A percentile compares a stretch with the other conserved stretches of the same genome.
Evolutionary conservation across 371 early-diverging fungal genomes (phyloP).

Genomic region (Parasitella parasitica): DNA sequence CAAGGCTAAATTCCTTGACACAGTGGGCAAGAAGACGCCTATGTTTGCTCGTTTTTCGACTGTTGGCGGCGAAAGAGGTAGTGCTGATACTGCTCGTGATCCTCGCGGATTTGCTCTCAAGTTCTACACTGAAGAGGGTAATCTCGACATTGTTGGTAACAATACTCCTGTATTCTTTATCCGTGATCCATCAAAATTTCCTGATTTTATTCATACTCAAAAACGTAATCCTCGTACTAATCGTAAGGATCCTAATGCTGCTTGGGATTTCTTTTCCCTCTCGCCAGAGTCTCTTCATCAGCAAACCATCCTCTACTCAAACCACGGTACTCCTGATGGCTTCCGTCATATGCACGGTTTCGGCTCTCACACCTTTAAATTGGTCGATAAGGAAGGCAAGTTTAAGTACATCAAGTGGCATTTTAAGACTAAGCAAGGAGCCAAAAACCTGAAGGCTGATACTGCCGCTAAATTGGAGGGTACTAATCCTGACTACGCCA

Average conservation of each 20-base stretch:
- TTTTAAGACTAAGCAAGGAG: slow-evolving; percentile 78
- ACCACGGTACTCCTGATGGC: slow-evolving; percentile 81
- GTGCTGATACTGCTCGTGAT: slow-evolving; percentile 72
- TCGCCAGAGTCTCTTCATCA: slow-evolving; percentile 79
- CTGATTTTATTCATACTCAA: slow-evolving; percentile 81
- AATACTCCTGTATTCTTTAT: slow-evolving; percentile 68
- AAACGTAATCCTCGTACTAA: slow-evolving; percentile 78
- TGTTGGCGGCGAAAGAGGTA: slow-evolving; percentile 75
- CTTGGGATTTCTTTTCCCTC: slow-evolving; percentile 77
- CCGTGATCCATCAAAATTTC: slow-evolving; percentile 77
- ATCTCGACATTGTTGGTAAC: slow-evolving; percentile 73
- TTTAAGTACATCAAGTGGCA: slow-evolving; percentile 82
- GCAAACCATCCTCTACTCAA: slow-evolving; percentile 72
- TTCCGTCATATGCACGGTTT: slow-evolving; percentile 79
- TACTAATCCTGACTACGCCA: slow-evolving; percentile 71
- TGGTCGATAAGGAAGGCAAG: slow-evolving; percentile 70
- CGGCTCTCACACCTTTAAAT: slow-evolving; percentile 73
- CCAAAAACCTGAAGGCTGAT: slow-evolving; percentile 65
- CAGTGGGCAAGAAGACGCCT: slow-evolving; percentile 73
- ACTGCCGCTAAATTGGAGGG: slow-evolving; percentile 62
- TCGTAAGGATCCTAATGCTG: slow-evolving; percentile 46
- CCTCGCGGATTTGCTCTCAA: slow-evolving; percentile 78
- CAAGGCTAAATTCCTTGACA: slow-evolving; percentile 70
- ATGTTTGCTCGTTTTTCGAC: slow-evolving; percentile 79
- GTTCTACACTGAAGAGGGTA: slow-evolving; percentile 73